These are phyloP conservation scores for Verticillium nubilum DNA, from an alignment of 2,329 filamentous ascomycete species.

Conservation along the genomic window DNA sequence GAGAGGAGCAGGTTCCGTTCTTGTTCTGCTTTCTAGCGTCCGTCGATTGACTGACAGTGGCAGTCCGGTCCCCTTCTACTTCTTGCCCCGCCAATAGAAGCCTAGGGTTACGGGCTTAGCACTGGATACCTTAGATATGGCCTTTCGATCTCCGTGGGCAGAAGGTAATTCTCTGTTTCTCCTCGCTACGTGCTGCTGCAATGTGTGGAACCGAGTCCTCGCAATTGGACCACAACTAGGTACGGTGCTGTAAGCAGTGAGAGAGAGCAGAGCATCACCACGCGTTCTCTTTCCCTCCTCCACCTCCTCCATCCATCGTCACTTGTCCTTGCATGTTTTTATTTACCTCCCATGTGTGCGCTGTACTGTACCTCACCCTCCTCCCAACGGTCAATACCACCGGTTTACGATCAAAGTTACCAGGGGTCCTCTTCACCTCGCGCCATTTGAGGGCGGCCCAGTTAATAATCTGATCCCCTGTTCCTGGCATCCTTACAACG, in stretches of 20 bases:
- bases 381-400: background rate
- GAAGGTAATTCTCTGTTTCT: no score
- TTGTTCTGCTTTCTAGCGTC: background rate
- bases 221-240: no score
- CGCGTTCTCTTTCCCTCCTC: background rate
- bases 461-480: background rate
- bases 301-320: background rate
- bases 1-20: no score
- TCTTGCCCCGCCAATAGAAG: background rate
- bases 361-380: background rate
- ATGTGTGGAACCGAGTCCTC: no score
- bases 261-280: background rate
- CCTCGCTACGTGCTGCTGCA: no score
- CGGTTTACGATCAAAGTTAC: background rate
- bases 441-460: background rate
- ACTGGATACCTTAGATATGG: no score
- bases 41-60: background rate
- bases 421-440: background rate
- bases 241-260: no score
- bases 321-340: background rate
- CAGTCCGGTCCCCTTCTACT: background rate
- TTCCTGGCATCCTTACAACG: background rate
- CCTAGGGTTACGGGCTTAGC: no score
- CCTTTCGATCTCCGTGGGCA: no score
- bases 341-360: background rate